Conservation (phyloP, 257 asterid genomes). For the Nyctanthes arbortristis region DNA sequence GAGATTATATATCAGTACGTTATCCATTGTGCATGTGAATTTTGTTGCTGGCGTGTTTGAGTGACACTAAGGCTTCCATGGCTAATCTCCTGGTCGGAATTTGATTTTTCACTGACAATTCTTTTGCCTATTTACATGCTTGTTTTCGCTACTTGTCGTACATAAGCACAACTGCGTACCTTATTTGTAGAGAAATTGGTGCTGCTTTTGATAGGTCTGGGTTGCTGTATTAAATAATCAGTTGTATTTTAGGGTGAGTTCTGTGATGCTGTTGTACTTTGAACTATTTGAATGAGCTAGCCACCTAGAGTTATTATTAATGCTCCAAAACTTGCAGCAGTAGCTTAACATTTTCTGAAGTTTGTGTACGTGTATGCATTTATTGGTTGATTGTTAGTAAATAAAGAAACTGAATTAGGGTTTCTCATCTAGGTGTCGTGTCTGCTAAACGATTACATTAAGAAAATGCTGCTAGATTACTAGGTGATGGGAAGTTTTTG, state of each 20-base stretch:
- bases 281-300: background rate
- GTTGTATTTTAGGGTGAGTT: background rate
- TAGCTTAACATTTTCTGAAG: background rate
- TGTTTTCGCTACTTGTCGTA: background rate
- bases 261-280: background rate
- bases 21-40: background rate
- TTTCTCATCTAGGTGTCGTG: too few species aligned
- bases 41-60: background rate
- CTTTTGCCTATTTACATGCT: background rate
- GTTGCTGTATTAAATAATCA: background rate
- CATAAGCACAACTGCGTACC: background rate
- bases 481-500: background rate
- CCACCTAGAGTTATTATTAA: background rate
- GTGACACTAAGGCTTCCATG: background rate
- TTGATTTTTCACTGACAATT: background rate
- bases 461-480: background rate
- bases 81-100: constrained; percentile 1
- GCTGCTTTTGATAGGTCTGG: background rate
- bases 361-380: background rate
- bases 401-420: too few species aligned
- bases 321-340: background rate
- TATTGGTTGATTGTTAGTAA: too few species aligned
- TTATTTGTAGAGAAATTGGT: background rate
- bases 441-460: too few species aligned
- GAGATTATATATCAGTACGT: too few species aligned